Percentiles rank a stretch among this genome's conserved stretches.
Conservation (phyloP, 2,329 filamentous ascomycete genomes). For the Colletotrichum truncatum region DNA sequence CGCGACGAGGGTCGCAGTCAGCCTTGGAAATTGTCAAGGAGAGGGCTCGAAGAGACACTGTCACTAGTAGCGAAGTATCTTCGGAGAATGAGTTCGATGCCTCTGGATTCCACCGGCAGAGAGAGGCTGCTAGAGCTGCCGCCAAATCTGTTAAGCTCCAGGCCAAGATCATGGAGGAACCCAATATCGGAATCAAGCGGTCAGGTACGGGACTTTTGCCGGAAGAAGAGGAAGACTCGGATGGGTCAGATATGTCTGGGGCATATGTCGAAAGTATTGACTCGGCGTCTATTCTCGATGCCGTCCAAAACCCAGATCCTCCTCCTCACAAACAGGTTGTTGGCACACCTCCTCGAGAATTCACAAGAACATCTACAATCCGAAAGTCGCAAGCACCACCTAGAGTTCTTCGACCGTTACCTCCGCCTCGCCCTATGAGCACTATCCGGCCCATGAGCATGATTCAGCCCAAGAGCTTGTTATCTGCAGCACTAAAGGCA, state of each 20-base stretch:
- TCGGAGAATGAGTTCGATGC: conserved; percentile 83
- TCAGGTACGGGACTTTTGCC: conserved; percentile 61
- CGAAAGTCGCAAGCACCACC: conserved; percentile 68
- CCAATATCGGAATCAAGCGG: conserved; percentile 50
- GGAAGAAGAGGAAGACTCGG: conserved; percentile 69
- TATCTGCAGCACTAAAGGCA: conserved; percentile 77
- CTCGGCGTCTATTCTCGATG: conserved; percentile 75
- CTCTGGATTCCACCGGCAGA: conserved; percentile 70
- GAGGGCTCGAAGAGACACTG: conserved; percentile 76
- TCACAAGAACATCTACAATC: conserved; percentile 70
- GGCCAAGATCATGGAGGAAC: conserved; percentile 61
- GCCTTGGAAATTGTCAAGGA: conserved; percentile 76
- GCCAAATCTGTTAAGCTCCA: conserved; percentile 63
- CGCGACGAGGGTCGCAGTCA: conserved; percentile 75
- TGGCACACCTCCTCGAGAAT: conserved; percentile 70
- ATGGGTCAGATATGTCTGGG: conserved; percentile 69
- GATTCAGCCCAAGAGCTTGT: conserved; percentile 73
- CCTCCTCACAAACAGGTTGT: conserved; percentile 65
- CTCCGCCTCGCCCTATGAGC: conserved; percentile 75
- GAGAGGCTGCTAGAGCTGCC: conserved; percentile 68
- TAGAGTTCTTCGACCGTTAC: conserved; percentile 70
- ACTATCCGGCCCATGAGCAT: conserved; percentile 72
- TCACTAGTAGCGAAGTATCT: conserved; percentile 84
- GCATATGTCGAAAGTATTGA: conserved; percentile 75
- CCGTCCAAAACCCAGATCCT: conserved; percentile 67